Percentiles rank a stretch among this genome's conserved stretches.
Evolutionary conservation across 2,329 filamentous ascomycete genomes (phyloP).

Genomic region (Trichoderma sp.): DNA sequence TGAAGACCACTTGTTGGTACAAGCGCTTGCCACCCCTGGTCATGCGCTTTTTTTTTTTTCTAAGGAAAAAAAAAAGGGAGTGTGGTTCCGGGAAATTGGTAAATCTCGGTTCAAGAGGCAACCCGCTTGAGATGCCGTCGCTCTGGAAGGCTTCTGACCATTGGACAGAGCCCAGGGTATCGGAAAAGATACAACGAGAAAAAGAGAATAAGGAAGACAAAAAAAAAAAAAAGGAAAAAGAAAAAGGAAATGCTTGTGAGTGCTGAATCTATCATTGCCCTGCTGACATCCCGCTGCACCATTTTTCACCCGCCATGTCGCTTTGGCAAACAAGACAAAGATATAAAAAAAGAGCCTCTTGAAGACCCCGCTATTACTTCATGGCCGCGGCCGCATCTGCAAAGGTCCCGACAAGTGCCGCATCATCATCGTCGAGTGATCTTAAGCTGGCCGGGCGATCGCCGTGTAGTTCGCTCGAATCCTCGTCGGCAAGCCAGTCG

Average conservation of each 20-base stretch:
- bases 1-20: slow-evolving; percentile 16
- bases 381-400: slow-evolving; percentile 56
- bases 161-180: slow-evolving; percentile 12
- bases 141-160: background rate
- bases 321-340: background rate
- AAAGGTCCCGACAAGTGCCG: slow-evolving; percentile 57
- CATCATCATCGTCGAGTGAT: slow-evolving; percentile 35
- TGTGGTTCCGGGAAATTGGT: slow-evolving; percentile 15
- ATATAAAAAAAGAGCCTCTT: too few relatives aligned
- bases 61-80: slow-evolving; percentile 12
- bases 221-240: background rate
- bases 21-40: slow-evolving; percentile 17
- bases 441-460: slow-evolving; percentile 35
- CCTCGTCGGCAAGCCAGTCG: slow-evolving; percentile 56
- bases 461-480: slow-evolving; percentile 44
- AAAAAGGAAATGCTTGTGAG: background rate
- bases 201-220: background rate
- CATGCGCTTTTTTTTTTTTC: slow-evolving; percentile 13
- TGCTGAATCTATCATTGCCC: slow-evolving; percentile 1
- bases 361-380: slow-evolving; percentile 35
- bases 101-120: slow-evolving; percentile 14
- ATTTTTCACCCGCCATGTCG: background rate
- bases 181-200: slow-evolving; percentile 2
- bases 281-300: background rate
- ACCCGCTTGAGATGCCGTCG: slow-evolving; percentile 8